phyloP scores from a whole-genome alignment of 2,329 filamentous ascomycete genomes.

The Scytalidium lignicola region DNA sequence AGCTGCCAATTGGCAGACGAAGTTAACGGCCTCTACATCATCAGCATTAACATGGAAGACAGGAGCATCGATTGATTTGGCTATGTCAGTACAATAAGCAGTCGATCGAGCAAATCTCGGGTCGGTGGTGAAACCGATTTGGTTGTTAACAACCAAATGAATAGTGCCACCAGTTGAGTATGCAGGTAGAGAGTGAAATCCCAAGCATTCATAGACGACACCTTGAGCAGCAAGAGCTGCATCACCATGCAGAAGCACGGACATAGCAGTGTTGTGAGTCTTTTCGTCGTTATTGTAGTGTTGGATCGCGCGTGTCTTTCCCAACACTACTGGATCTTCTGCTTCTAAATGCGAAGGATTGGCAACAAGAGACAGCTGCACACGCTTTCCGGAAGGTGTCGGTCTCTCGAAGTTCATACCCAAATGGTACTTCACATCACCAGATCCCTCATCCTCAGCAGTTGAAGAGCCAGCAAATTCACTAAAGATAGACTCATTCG shows the following conservation, averaged over 20 bases:
- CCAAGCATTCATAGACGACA: constrained; percentile 97
- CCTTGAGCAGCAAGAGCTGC: constrained; percentile 95
- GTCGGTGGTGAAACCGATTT: constrained; percentile 99
- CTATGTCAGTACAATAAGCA: constrained; percentile 98
- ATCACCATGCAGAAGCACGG: constrained; percentile 92
- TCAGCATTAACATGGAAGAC: constrained; percentile 99
- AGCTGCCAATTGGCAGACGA: constrained; percentile 91
- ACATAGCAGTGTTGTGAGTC: constrained; percentile 85
- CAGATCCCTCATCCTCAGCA: constrained; percentile 90
- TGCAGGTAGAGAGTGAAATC: constrained; percentile 90
- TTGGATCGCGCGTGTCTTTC: constrained; percentile 95
- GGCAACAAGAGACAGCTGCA: constrained; percentile 97
- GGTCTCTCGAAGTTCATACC: constrained; percentile 99
- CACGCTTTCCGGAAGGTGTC: constrained; percentile 95
- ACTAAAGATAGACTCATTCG: constrained; percentile 99
- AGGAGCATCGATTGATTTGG: constrained; percentile 96
- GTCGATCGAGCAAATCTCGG: constrained; percentile 96
- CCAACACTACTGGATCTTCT: constrained; percentile 94
- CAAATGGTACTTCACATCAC: constrained; percentile 98
- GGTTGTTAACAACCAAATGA: constrained; percentile 97
- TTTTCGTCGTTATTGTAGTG: constrained; percentile 98
- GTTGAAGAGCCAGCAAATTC: constrained; percentile 89
- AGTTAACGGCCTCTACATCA: constrained; percentile 97
- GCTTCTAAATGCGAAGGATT: constrained; percentile 98
- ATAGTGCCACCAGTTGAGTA: constrained; percentile 98